These are phyloP conservation scores for Trichoderma breve DNA, from an alignment of 2,329 filamentous ascomycete genomes.

Conservation along the genomic window DNA sequence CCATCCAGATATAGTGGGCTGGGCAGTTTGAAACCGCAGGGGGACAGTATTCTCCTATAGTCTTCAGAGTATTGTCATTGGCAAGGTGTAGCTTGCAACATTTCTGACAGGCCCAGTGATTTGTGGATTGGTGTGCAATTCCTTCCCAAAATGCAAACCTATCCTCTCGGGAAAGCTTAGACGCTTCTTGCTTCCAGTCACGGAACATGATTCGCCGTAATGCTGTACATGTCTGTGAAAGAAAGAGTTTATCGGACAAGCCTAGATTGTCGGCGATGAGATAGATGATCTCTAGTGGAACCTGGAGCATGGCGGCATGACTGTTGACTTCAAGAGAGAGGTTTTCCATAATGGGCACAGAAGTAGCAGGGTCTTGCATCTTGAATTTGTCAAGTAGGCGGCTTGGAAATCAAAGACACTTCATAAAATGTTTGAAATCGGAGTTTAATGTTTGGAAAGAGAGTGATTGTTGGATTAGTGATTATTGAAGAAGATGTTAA, in stretches of 20 bases:
- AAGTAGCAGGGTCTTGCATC: not conserved
- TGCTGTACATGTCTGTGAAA: slow-evolving; percentile 10
- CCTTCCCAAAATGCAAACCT: not conserved
- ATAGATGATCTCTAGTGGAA: not conserved
- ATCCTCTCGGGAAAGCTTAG: not conserved
- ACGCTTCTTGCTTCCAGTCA: not conserved
- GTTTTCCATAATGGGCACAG: not conserved
- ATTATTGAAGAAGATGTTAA: not conserved
- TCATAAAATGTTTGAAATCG: not conserved
- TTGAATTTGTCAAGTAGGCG: not conserved
- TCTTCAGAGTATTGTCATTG: not conserved
- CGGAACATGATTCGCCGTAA: not conserved
- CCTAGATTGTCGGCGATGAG: not conserved
- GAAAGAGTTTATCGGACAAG: not conserved
- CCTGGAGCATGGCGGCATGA: not conserved
- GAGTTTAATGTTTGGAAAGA: too few relatives aligned
- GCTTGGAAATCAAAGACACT: not conserved
- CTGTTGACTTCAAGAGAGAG: not conserved
- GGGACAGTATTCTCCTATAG: not conserved
- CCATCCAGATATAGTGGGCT: not conserved
- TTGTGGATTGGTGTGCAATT: not conserved
- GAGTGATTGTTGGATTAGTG: not conserved
- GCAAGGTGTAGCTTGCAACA: not conserved
- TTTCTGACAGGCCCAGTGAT: not conserved
- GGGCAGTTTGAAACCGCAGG: not conserved